Base-by-base conservation (phyloP, 257 asterid species). In the Nicotiana paniculata region DNA sequence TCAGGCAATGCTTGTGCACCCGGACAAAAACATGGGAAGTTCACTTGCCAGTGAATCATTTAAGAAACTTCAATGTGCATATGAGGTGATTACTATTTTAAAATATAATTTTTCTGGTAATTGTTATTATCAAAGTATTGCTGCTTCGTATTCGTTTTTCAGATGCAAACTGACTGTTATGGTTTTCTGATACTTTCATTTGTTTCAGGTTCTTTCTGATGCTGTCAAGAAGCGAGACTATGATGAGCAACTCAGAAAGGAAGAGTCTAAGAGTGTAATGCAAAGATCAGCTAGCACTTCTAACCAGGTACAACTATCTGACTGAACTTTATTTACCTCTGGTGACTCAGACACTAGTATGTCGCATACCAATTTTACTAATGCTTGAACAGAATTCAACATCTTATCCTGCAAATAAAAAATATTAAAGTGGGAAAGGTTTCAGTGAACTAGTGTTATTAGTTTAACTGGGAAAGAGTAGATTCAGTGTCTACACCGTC, bases 1-100 rank as follows among this genome's bases (percentile, higher is more conserved):
- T 15, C 88, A 96, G 99, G 98, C 99, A 82, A 94, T 94, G 97
- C 97, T 96, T 83, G 99, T 96, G 84, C 99, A 96, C 87, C 99
- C 98, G 9, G 99, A 96, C 86, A 96, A 96, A 87, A 96, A 96
- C 85, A 93, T 93, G 98, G 98, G 99, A 82, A 93, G 91, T 82
- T 89, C 95, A 32, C 89, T 89, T 83, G 97, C 99, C 72, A 91
- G 98, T 87, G 99, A 96, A 88, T 96, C 99, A 2, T 96, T 96
- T 84, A 94, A 96, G 90, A 96, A 94, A 88, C 97, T 96, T 84
- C 99, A 96, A 83, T 92, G 98, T 85, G 98, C 98, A 77, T 96
- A 96, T 86, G 99, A 96, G 92, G 99, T 94, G 83, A 90, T 67
- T 81, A 48, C 16, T 74, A 26, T 62, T 51, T 74, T 58, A 81